phyloP scores from a whole-genome alignment of 768 basidiomycete genomes.

The Naganishia kalamii region DNA sequence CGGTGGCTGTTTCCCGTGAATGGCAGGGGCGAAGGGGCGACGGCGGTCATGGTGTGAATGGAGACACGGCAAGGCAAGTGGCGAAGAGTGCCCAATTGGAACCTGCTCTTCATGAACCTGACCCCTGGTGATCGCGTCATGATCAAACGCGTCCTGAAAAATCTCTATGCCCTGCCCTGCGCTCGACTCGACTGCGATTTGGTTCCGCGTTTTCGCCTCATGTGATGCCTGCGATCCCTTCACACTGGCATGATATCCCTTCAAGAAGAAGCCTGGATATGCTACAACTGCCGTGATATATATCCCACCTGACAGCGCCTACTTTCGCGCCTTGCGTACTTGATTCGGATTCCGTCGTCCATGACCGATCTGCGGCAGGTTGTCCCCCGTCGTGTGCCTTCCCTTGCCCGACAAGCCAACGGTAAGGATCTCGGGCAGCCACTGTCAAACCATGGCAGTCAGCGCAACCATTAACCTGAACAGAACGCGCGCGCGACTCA shows the following conservation, averaged over 20 bases:
- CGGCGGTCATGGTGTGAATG: slow-evolving; percentile 17
- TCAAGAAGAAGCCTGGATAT: slow-evolving; percentile 5
- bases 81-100: not conserved
- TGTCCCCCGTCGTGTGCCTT: slow-evolving; percentile 55
- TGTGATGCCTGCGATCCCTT: too few relatives aligned
- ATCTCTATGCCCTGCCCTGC: too few relatives aligned
- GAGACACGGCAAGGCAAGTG: slow-evolving; percentile 7
- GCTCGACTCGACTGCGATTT: too few relatives aligned
- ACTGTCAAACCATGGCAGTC: slow-evolving; percentile 25
- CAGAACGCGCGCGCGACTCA: slow-evolving; percentile 25
- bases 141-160: too few relatives aligned
- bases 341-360: slow-evolving; percentile 89
- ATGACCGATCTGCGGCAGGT: slow-evolving; percentile 74
- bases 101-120: too few relatives aligned
- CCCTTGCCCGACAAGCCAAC: slow-evolving; percentile 58
- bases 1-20: not conserved
- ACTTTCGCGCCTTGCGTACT: slow-evolving; percentile 52
- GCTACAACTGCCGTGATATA: not conserved
- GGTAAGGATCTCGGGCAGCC: slow-evolving; percentile 44
- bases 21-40: slow-evolving; percentile 11
- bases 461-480: not conserved
- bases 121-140: too few relatives aligned
- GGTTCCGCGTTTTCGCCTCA: too few relatives aligned
- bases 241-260: too few relatives aligned
- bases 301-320: not conserved